phyloP scores from a whole-genome alignment of 768 basidiomycete genomes.

The Boletus edulis region DNA sequence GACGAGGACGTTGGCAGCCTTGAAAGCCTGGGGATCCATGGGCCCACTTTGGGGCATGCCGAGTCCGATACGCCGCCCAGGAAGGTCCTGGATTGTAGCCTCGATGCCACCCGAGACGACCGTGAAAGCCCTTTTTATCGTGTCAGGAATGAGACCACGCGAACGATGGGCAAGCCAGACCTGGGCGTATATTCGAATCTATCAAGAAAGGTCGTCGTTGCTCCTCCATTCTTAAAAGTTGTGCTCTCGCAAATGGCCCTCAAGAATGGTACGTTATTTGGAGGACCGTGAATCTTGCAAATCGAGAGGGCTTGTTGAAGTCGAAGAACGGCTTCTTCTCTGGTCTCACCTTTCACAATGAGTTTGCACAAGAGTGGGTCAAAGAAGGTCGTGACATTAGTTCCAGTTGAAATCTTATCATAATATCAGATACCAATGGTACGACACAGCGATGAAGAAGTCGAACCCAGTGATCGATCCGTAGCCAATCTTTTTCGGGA shows the following conservation, averaged over 20 bases:
- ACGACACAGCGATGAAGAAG: background rate
- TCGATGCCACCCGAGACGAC: conserved; percentile 56
- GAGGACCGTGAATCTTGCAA: conserved; percentile 51
- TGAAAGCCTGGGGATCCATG: conserved; percentile 58
- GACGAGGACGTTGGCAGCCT: conserved; percentile 55
- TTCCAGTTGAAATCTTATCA: conserved; percentile 47
- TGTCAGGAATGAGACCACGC: background rate
- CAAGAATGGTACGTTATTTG: conserved; percentile 58
- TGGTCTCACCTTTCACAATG: conserved; percentile 46
- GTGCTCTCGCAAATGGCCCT: conserved; percentile 39
- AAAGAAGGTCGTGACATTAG: conserved; percentile 49
- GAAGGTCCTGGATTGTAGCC: conserved; percentile 56
- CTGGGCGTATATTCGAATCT: conserved; percentile 40
- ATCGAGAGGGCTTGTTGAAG: conserved; percentile 39
- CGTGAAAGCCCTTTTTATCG: conserved; percentile 42
- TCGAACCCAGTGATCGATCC: conserved; percentile 60
- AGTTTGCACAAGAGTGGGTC: conserved; percentile 63
- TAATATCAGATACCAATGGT: background rate
- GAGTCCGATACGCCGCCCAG: conserved; percentile 48
- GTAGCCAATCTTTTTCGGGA: conserved; percentile 45
- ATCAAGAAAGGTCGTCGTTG: conserved; percentile 50
- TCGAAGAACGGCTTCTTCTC: conserved; percentile 44
- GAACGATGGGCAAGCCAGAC: conserved; percentile 24
- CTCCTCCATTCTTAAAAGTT: conserved; percentile 40
- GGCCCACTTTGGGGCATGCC: conserved; percentile 66